phyloP scores from a whole-genome alignment of 108 stramenopile genomes.

The Discostella pseudostelligera region DNA sequence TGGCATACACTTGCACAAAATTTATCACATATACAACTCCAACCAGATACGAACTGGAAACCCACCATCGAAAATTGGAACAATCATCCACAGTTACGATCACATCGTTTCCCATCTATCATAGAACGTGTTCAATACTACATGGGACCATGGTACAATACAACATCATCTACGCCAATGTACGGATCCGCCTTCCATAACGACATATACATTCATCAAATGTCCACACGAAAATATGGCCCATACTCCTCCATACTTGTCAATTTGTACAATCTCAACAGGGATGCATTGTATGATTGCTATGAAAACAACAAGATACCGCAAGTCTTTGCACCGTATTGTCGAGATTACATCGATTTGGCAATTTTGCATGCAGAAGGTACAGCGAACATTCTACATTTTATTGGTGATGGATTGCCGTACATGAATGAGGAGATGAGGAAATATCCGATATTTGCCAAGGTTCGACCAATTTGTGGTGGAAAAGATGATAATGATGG shows the following conservation, averaged over 20 bases:
- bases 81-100: conserved; percentile 22
- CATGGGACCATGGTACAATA: conserved; percentile 48
- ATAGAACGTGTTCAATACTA: conserved; percentile 40
- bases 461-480: conserved; percentile 40
- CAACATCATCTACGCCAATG: conserved; percentile 16
- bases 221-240: conserved; percentile 41
- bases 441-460: conserved; percentile 41
- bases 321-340: conserved; percentile 36
- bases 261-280: conserved; percentile 41
- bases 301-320: conserved; percentile 34
- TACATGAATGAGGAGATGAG: conserved; percentile 17
- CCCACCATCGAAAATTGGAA: conserved; percentile 30
- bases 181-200: conserved; percentile 34
- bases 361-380: conserved; percentile 42
- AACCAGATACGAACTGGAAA: conserved; percentile 24
- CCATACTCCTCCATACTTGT: conserved; percentile 34
- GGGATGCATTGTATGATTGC: conserved; percentile 22
- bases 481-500: not conserved
- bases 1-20: conserved; percentile 35
- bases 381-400: conserved; percentile 37
- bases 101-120: conserved; percentile 36
- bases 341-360: conserved; percentile 48
- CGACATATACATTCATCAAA: conserved; percentile 33
- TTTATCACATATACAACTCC: conserved; percentile 29
- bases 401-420: conserved; percentile 43